Percentiles rank a stretch among this genome's conserved stretches.
phyloP scores from a whole-genome alignment of 1,139 yeast species.

The Pichia sp. region DNA sequence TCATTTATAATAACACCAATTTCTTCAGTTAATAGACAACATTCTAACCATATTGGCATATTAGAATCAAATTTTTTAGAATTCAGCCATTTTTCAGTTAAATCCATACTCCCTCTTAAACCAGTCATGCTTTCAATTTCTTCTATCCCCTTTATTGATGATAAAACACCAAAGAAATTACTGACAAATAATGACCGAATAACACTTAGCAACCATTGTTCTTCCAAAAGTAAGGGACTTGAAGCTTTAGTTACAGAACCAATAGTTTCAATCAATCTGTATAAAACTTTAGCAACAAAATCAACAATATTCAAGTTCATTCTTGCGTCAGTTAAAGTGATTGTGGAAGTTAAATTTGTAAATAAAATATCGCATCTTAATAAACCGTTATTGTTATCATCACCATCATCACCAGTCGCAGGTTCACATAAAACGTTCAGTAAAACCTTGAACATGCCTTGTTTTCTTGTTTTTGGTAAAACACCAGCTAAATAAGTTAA shows the following conservation, averaged over 20 bases:
- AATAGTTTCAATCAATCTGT: conserved; percentile 35
- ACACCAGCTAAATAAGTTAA: conserved; percentile 41
- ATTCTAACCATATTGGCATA: conserved; percentile 9
- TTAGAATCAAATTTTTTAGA: conserved; percentile 22
- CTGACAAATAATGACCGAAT: conserved; percentile 18
- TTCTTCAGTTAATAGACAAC: conserved; percentile 3
- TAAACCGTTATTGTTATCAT: not conserved
- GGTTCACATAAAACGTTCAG: conserved; percentile 21
- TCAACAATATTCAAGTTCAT: conserved; percentile 41
- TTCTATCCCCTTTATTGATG: conserved; percentile 18
- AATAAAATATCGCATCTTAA: conserved; percentile 33
- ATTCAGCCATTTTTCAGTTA: conserved; percentile 36
- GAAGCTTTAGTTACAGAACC: conserved; percentile 1
- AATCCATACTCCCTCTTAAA: conserved; percentile 28
- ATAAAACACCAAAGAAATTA: conserved; percentile 24
- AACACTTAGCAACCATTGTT: conserved; percentile 20
- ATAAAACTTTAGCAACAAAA: conserved; percentile 41
- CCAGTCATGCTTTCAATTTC: conserved; percentile 19
- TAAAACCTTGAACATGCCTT: conserved; percentile 39
- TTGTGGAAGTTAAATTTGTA: conserved; percentile 16
- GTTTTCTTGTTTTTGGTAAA: conserved; percentile 33
- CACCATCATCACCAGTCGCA: no score
- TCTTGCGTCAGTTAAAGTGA: conserved; percentile 34
- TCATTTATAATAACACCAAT: conserved; percentile 10
- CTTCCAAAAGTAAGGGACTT: conserved; percentile 13